Base-by-base conservation (phyloP, 768 basidiomycete species). In the Xerocomellus chrysenteron region DNA sequence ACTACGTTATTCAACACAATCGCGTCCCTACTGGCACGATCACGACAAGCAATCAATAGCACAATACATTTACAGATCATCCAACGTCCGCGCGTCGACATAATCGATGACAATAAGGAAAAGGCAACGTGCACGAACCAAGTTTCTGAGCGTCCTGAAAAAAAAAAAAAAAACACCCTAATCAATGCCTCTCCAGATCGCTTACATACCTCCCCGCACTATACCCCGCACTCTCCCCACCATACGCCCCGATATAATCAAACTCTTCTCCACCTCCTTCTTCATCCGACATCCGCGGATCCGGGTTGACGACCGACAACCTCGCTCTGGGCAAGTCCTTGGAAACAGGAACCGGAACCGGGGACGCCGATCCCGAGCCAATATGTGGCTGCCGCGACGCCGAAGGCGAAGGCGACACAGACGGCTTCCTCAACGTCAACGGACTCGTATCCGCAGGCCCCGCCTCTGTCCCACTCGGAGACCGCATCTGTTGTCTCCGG, bases 241-340 rank as follows among this genome's bases (percentile, higher is more conserved):
- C 59, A 69, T 88, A 87, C 28, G 82, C 84, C 45, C 77, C 75
- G 46, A 84, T 76, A 57, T 86, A 84, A 65, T 86, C 85, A 61
- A 80, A 84, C 14, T 75, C 72, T 4, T 80, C 80, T 7, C 12
- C 17, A 5, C 10, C 49, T 11, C 21, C 81, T 0, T 74, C 76
- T 0, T 74, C 77, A 24, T 71, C 67, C 30, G 52, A 54, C 21
- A 32, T 40, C 14, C 47, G 61, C 13, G 63, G 65, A 47, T 73
- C 71, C 17, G 71, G 69, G 28, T 73, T 71, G 43, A 63, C 52
- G 10, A 71, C 61, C 10, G 67, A 71, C 57, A 73, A 26, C 48
- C 52, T 52, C n/a, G 45, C 55, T 55, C 43, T 65, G 37, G 49
- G 61, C 30, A 50, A 10, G 13, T n/a, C 49, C 49, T 46, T 50